phyloP scores from a whole-genome alignment of 768 basidiomycete species.

The Coprinopsis sp. region DNA sequence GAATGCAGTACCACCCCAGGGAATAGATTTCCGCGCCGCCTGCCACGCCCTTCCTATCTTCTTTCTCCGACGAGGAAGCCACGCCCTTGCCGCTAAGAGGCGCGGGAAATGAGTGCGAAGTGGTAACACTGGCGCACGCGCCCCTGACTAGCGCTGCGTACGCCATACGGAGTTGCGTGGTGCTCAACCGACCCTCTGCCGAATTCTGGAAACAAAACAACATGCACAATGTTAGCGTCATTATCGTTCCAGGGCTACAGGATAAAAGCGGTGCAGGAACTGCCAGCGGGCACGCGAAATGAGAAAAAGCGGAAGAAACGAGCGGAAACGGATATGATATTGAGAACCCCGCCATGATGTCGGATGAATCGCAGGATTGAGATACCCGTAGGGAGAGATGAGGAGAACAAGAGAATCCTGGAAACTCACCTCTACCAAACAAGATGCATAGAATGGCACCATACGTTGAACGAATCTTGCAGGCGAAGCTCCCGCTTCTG shows the following conservation, averaged over 20 bases:
- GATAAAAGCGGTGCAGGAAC: neutral
- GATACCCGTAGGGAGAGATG: no score
- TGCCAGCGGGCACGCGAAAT: neutral
- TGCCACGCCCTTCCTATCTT: neutral
- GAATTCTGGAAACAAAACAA: no score
- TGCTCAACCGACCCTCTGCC: constrained; percentile 52
- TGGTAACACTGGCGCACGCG: constrained; percentile 46
- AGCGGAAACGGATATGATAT: neutral
- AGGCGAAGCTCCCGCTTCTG: constrained; percentile 8
- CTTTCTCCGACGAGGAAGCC: no score
- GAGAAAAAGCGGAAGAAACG: neutral
- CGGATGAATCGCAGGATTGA: no score
- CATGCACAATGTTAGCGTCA: neutral
- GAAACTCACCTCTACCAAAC: constrained; percentile 60
- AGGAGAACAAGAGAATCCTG: no score
- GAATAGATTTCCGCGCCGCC: constrained; percentile 27
- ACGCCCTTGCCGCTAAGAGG: no score
- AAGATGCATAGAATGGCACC: constrained; percentile 69
- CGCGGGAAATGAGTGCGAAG: constrained; percentile 15
- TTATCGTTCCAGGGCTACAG: constrained; percentile 1
- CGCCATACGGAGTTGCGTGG: constrained; percentile 66
- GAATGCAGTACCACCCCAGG: constrained; percentile 69
- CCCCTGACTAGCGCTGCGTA: constrained; percentile 67
- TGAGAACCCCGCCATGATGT: constrained; percentile 4
- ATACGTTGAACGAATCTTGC: constrained; percentile 46